A percentile compares a stretch with the other conserved stretches of the same genome.
Evolutionary conservation across 768 basidiomycete species (phyloP).

Genomic region (Podaxis pistillaris): DNA sequence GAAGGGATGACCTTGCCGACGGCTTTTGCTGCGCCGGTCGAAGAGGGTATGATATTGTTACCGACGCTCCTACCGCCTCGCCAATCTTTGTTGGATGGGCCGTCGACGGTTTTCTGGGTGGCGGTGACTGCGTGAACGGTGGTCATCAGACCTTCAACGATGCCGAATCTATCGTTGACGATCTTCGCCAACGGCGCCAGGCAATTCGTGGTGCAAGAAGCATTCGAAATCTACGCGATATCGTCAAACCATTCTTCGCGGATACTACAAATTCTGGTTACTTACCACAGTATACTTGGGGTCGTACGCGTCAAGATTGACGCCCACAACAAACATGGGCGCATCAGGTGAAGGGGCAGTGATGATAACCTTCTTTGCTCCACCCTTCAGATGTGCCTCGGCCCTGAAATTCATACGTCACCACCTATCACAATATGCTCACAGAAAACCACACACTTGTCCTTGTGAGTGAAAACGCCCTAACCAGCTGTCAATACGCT

Average conservation of each 20-base stretch:
- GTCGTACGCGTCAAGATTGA: constrained; percentile 90
- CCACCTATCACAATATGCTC: not conserved
- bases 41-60: constrained; percentile 96
- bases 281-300: constrained; percentile 59
- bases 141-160: constrained; percentile 97
- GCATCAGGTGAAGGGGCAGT: constrained; percentile 92
- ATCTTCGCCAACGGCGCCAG: constrained; percentile 98
- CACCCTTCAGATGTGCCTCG: constrained; percentile 85
- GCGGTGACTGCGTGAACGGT: constrained; percentile 97
- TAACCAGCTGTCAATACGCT: constrained; percentile 17
- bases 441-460: constrained; percentile 50
- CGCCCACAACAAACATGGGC: constrained; percentile 89
- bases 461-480: constrained; percentile 93
- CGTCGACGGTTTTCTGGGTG: constrained; percentile 93
- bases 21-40: constrained; percentile 95
- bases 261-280: constrained; percentile 25
- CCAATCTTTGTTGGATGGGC: constrained; percentile 90
- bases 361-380: constrained; percentile 98
- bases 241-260: constrained; percentile 63
- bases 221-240: constrained; percentile 80
- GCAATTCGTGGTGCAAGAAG: constrained; percentile 99
- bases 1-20: constrained; percentile 92
- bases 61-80: constrained; percentile 89
- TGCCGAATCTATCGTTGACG: constrained; percentile 94
- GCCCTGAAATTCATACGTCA: constrained; percentile 47